Percentiles rank a stretch among this genome's conserved stretches.
phyloP scores from a whole-genome alignment of 2,329 filamentous ascomycete species.

The Nothophaeocryptopus gaeumannii region DNA sequence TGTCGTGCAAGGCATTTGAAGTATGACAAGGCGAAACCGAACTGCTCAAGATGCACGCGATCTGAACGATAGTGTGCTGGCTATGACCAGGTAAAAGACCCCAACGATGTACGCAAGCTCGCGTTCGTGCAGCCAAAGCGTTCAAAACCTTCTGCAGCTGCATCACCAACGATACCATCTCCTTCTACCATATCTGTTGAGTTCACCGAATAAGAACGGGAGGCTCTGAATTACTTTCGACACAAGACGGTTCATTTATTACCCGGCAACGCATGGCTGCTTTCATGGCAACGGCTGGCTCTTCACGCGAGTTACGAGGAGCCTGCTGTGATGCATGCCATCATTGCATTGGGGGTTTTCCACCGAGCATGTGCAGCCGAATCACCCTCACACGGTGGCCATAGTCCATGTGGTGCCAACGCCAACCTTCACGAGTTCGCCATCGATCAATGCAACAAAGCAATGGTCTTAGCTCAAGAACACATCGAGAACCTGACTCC shows the following conservation, averaged over 20 bases:
- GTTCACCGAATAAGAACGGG: not conserved
- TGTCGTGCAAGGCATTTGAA: not conserved
- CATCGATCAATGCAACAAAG: constrained; percentile 4
- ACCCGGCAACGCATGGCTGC: constrained; percentile 2
- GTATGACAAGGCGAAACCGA: not conserved
- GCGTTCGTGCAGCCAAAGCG: not conserved
- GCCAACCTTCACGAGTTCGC: constrained; percentile 1
- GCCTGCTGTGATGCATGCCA: constrained; percentile 2
- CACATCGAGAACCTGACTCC: constrained; percentile 1
- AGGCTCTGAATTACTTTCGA: constrained; percentile 4
- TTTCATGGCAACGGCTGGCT: constrained; percentile 1
- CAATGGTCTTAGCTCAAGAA: not conserved
- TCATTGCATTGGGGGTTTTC: constrained; percentile 1
- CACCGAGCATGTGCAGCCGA: not conserved
- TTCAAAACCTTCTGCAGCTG: not conserved
- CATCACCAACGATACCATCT: not conserved
- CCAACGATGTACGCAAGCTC: not conserved
- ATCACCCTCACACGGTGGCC: too few species aligned
- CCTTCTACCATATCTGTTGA: not conserved
- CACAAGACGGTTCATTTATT: constrained; percentile 1
- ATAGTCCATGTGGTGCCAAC: not conserved
- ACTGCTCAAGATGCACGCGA: not conserved
- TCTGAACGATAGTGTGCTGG: not conserved
- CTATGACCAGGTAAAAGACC: not conserved
- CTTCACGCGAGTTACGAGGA: not conserved